phyloP scores from a whole-genome alignment of 768 basidiomycete genomes.

The Podaxis pistillaris region DNA sequence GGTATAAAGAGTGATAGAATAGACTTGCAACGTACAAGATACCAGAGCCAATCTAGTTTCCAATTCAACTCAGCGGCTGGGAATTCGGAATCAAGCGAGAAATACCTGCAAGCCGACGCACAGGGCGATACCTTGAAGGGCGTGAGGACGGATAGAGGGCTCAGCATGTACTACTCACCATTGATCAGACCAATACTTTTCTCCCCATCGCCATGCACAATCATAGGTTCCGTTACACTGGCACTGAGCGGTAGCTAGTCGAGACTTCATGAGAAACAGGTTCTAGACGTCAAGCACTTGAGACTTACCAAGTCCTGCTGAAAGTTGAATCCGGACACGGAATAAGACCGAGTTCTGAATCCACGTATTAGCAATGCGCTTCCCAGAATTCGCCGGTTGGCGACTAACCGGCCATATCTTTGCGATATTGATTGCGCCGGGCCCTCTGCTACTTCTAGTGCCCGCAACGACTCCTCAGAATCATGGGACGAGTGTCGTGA shows the following conservation, averaged over 20 bases:
- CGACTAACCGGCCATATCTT: conserved; percentile 33
- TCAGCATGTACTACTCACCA: conserved; percentile 44
- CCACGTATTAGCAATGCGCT: neutral
- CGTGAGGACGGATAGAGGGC: neutral
- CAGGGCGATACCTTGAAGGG: conserved; percentile 69
- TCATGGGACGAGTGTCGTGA: conserved; percentile 47
- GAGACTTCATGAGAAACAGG: neutral
- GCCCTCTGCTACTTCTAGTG: conserved; percentile 75
- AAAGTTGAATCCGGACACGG: conserved; percentile 76
- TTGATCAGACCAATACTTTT: conserved; percentile 78
- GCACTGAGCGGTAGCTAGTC: conserved; percentile 63
- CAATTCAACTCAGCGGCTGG: conserved; percentile 1
- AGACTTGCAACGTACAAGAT: conserved; percentile 66
- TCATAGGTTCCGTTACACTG: conserved; percentile 71
- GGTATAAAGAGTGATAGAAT: neutral
- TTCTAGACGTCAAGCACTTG: neutral
- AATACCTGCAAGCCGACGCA: conserved; percentile 78
- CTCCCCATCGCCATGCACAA: conserved; percentile 50
- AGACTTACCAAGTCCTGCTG: conserved; percentile 54
- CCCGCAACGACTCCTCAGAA: conserved; percentile 74
- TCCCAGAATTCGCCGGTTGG: neutral
- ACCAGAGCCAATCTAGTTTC: conserved; percentile 77
- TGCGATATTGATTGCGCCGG: conserved; percentile 33
- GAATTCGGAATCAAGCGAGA: neutral
- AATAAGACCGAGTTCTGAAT: conserved; percentile 56